Conservation (phyloP, 1,284 basidiomycete genomes). For the Puccinia coronata region DNA sequence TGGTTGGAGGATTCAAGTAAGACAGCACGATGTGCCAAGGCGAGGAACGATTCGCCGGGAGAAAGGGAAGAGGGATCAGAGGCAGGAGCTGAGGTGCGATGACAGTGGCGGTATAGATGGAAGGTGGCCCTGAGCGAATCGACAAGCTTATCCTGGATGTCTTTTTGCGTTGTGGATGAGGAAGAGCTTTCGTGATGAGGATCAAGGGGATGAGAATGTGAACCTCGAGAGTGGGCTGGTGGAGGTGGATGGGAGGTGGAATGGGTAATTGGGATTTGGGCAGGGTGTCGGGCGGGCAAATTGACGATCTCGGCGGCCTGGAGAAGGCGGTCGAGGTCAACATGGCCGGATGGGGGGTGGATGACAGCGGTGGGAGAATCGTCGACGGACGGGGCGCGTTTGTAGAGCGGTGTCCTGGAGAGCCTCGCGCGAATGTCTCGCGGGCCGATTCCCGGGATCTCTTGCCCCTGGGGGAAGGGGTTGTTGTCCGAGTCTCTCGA, state of each 20-base stretch:
- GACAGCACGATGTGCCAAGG: slow-evolving; percentile 23
- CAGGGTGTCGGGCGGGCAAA: background rate
- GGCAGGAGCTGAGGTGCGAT: background rate
- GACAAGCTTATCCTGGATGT: background rate
- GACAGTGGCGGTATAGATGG: slow-evolving; percentile 7
- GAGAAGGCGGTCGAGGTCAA: background rate
- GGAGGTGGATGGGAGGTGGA: too few species aligned
- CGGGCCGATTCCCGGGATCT: background rate
- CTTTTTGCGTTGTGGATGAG: background rate
- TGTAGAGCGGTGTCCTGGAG: slow-evolving; percentile 8
- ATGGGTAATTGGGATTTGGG: slow-evolving; percentile 40
- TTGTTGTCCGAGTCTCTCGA: background rate
- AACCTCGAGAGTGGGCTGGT: too few species aligned
- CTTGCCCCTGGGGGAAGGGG: background rate
- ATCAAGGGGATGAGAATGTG: too few species aligned
- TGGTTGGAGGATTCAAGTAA: background rate
- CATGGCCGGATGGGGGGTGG: background rate
- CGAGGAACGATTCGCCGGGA: slow-evolving; percentile 6
- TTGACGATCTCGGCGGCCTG: slow-evolving; percentile 9
- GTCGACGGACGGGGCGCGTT: slow-evolving; percentile 7
- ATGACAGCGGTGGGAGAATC: background rate
- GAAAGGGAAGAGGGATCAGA: background rate
- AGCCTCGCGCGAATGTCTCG: background rate
- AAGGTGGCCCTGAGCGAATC: slow-evolving; percentile 15
- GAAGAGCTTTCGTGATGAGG: background rate